Evolutionary conservation across 805 yeast species (phyloP), one percentile per base, ranked within the genome.

Genomic region (Saturnispora quitensis): DNA sequence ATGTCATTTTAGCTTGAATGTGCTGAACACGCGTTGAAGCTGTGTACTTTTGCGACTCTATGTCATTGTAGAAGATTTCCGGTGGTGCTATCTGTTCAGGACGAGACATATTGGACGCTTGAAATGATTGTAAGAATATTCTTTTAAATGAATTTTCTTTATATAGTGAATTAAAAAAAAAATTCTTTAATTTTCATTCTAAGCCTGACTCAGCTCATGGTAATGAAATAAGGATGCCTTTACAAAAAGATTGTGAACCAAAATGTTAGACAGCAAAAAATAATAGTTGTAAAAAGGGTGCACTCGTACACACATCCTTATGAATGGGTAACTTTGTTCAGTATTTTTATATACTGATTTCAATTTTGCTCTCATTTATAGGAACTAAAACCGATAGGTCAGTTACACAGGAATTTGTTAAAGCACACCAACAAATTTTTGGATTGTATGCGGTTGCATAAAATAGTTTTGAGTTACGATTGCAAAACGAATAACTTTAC

Each of bases 11-110:
- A 2, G 98, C 98, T 69, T 93, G 99, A 62, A 93, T 93, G 65
- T 90, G 97, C 71, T 93, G 99, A 47, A 93, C 97, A 75, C 99
- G 93, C 4, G 97, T 86, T 5, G 96, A 87, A 2, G 85, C 75
- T 0, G 98, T 93, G 68, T 93, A 93, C 63, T 93, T 93, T 57
- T 75, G 74, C 0, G 98, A 86, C 68, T 93, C 99, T 1, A 80
- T 69, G 51, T 90, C 97, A 73, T 89, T 86, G 67, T 93, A 93
- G 65, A 91, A 93, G 54, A 90, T 77, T 71, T 90, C 98, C 40
- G 98, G 97, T 28, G 98, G 98, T 13, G 98, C 98, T 56, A 89
- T 73, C 61, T 88, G 88, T 70, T 90, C 98, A 58, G 98, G 98
- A 73, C 98, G 82, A 2, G 96, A 87, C 98, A 90, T 90, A 28